phyloP scores from a whole-genome alignment of 139 green algal species.

The Chlorella sp. region DNA sequence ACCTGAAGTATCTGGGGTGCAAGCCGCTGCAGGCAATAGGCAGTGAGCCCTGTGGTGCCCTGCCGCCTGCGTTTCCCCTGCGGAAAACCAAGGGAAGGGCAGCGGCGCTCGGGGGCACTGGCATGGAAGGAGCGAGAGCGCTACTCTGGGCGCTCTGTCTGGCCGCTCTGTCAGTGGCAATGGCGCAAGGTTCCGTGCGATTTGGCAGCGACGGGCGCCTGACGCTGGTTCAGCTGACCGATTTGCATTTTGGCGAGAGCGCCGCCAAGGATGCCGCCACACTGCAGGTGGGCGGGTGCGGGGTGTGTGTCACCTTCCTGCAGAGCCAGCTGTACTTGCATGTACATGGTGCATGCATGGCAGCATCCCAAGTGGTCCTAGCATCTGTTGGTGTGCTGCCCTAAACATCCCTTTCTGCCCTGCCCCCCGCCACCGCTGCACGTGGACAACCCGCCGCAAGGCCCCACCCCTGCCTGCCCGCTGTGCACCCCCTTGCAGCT shows the following conservation, averaged over 20 bases:
- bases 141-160: not conserved
- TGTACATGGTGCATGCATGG: not conserved
- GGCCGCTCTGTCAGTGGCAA: not conserved
- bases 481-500: not conserved
- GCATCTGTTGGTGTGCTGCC: not conserved
- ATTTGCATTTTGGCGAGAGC: conserved; percentile 32
- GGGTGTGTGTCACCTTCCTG: not conserved
- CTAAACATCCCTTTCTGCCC: not conserved
- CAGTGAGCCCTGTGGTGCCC: no score
- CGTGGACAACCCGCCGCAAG: not conserved
- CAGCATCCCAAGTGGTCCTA: not conserved
- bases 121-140: no score
- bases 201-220: not conserved
- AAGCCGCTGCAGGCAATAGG: conserved; percentile 11
- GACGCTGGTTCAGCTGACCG: conserved; percentile 31
- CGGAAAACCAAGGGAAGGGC: no score
- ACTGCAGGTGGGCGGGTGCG: not conserved
- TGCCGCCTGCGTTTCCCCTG: not conserved
- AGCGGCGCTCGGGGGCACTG: no score
- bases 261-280: not conserved
- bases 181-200: not conserved
- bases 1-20: conserved; percentile 19
- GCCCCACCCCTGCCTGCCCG: no score
- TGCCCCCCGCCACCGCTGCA: no score
- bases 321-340: no score